A percentile compares a stretch with the other conserved stretches of the same genome.
Evolutionary conservation across 306 rosid species (phyloP).

Genomic region (Glycine soja): DNA sequence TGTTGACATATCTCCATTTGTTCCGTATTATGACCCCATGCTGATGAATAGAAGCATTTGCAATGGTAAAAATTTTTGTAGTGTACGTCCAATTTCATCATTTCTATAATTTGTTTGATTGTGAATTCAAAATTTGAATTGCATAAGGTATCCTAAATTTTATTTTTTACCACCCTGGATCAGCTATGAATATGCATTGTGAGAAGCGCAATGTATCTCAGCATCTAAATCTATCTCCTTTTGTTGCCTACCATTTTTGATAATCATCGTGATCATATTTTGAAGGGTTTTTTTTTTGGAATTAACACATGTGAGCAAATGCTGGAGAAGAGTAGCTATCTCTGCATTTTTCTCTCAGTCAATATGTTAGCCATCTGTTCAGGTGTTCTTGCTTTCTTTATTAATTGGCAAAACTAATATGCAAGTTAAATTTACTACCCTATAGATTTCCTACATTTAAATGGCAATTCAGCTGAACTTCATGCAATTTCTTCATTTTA

Average conservation of each 20-base stretch:
- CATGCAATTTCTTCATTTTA: neutral
- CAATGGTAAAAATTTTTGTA: too few relatives aligned
- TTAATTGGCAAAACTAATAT: constrained; percentile 31
- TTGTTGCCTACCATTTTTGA: too few relatives aligned
- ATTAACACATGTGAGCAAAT: constrained; percentile 87
- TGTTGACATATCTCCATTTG: too few relatives aligned
- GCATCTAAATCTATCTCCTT: neutral
- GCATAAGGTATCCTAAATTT: too few relatives aligned
- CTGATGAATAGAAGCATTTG: too few relatives aligned
- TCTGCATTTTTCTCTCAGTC: constrained; percentile 84
- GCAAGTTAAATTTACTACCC: constrained; percentile 19
- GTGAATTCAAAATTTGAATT: too few relatives aligned
- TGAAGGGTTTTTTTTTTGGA: constrained; percentile 81
- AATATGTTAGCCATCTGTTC: constrained; percentile 64
- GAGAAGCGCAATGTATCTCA: too few relatives aligned
- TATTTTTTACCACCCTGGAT: too few relatives aligned
- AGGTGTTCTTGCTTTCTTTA: constrained; percentile 27
- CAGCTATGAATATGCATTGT: too few relatives aligned
- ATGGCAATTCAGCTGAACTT: constrained; percentile 36
- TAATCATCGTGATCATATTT: constrained; percentile 78
- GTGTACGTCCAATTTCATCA: too few relatives aligned
- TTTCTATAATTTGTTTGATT: too few relatives aligned
- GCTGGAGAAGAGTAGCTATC: constrained; percentile 71
- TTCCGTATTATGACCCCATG: too few relatives aligned
- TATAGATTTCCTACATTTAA: constrained; percentile 26